Conservation (phyloP, 108 stramenopile species). For the Nitzschia sp. region DNA sequence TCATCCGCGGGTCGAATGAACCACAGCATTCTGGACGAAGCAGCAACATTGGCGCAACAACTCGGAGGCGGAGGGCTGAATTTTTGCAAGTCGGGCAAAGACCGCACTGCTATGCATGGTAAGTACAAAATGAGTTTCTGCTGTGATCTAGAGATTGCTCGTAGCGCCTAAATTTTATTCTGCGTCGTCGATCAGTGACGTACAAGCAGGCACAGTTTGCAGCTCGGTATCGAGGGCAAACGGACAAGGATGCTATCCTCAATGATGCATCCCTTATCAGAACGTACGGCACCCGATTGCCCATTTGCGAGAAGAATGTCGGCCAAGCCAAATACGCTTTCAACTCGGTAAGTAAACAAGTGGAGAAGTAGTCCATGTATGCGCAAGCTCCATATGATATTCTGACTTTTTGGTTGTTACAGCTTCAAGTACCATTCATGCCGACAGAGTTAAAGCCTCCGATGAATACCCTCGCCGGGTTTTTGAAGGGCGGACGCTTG, state of each 20-base stretch:
- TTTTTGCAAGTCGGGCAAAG: slow-evolving; percentile 94
- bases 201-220: slow-evolving; percentile 81
- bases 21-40: slow-evolving; percentile 83
- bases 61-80: slow-evolving; percentile 80
- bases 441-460: slow-evolving; percentile 83
- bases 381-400: background rate
- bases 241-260: slow-evolving; percentile 30
- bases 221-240: slow-evolving; percentile 44
- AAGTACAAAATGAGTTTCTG: slow-evolving; percentile 58
- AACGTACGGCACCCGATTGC: slow-evolving; percentile 85
- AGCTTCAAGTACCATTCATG: slow-evolving; percentile 89
- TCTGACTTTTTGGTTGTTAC: background rate
- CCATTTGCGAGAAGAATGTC: slow-evolving; percentile 92
- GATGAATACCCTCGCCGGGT: slow-evolving; percentile 66
- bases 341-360: slow-evolving; percentile 52
- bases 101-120: slow-evolving; percentile 94
- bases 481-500: slow-evolving; percentile 40
- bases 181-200: no score
- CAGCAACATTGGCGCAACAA: slow-evolving; percentile 67
- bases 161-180: no score
- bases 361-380: background rate
- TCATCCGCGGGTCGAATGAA: slow-evolving; percentile 81
- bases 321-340: slow-evolving; percentile 91
- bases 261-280: slow-evolving; percentile 73
- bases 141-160: no score